Percentiles rank a stretch among this genome's conserved stretches.
Evolutionary conservation across 108 stramenopile genomes (phyloP).

Genomic region (Cyclotella choctawhatcheeana): DNA sequence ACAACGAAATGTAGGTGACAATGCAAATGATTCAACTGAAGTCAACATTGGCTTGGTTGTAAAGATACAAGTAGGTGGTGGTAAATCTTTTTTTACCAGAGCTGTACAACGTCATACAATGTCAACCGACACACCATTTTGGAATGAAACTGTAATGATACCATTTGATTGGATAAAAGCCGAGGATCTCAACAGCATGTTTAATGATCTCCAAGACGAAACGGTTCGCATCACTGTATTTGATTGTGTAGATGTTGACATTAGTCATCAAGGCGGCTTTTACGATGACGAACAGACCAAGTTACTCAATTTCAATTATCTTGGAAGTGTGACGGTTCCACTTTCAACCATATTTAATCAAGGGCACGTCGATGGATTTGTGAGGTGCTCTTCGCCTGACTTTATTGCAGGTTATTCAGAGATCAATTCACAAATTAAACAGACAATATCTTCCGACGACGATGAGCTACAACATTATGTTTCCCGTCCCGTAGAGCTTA

Average conservation of each 20-base stretch:
- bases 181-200: slow-evolving; percentile 13
- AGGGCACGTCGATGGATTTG: slow-evolving; percentile 66
- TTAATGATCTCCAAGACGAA: slow-evolving; percentile 52
- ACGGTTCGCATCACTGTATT: slow-evolving; percentile 59
- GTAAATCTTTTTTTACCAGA: slow-evolving; percentile 20
- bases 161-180: slow-evolving; percentile 62
- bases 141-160: slow-evolving; percentile 68
- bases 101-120: slow-evolving; percentile 4
- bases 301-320: slow-evolving; percentile 57
- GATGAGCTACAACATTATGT: neutral
- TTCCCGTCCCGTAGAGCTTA: neutral
- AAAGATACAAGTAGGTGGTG: slow-evolving; percentile 27
- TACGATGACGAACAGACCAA: slow-evolving; percentile 60
- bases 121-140: slow-evolving; percentile 57
- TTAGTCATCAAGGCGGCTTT: slow-evolving; percentile 45
- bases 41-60: slow-evolving; percentile 22
- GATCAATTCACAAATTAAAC: neutral
- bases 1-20: slow-evolving; percentile 6
- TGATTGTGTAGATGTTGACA: slow-evolving; percentile 55
- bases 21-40: slow-evolving; percentile 1
- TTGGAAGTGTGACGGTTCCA: slow-evolving; percentile 55
- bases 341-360: slow-evolving; percentile 61
- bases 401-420: slow-evolving; percentile 64
- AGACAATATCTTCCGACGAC: neutral
- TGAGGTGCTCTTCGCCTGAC: slow-evolving; percentile 61